Evolutionary conservation across 192 early-diverging fungal genomes (phyloP).

Genomic region (Podila minutissima): DNA sequence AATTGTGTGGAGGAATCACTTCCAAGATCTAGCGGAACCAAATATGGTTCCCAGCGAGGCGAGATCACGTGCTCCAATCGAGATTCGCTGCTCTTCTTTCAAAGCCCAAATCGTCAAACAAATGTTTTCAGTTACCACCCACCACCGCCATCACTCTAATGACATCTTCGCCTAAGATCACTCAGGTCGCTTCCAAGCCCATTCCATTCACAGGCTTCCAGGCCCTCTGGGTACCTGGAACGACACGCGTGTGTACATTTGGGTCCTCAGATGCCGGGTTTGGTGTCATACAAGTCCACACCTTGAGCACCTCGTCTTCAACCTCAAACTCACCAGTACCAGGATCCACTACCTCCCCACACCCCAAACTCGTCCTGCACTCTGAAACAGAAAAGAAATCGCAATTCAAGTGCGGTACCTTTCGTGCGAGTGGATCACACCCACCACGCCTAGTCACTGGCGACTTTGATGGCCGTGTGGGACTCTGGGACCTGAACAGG

Average conservation of each 20-base stretch:
- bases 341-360: not conserved
- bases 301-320: not conserved
- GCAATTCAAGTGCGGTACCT: slow-evolving; percentile 36
- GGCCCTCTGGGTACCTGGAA: slow-evolving; percentile 42
- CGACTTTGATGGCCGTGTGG: slow-evolving; percentile 36
- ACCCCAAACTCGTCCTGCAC: slow-evolving; percentile 12
- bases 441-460: slow-evolving; percentile 26
- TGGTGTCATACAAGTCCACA: slow-evolving; percentile 31
- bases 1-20: too few relatives aligned
- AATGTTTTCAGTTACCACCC: too few relatives aligned
- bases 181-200: slow-evolving; percentile 8
- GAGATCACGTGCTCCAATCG: too few relatives aligned
- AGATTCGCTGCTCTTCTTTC: too few relatives aligned
- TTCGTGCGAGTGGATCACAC: slow-evolving; percentile 11
- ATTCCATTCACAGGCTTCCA: slow-evolving; percentile 36
- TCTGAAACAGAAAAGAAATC: slow-evolving; percentile 33
- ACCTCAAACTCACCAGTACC: not conserved
- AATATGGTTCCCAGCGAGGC: too few relatives aligned
- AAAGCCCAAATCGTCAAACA: too few relatives aligned
- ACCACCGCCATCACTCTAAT: not conserved
- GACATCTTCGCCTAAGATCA: slow-evolving; percentile 2
- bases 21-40: too few relatives aligned
- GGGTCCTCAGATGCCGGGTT: slow-evolving; percentile 28
- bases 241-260: slow-evolving; percentile 26
- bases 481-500: slow-evolving; percentile 27